Percentiles rank a stretch among this genome's conserved stretches.
Conservation (phyloP, 2,329 filamentous ascomycete genomes). For the Epichloe elymi region DNA sequence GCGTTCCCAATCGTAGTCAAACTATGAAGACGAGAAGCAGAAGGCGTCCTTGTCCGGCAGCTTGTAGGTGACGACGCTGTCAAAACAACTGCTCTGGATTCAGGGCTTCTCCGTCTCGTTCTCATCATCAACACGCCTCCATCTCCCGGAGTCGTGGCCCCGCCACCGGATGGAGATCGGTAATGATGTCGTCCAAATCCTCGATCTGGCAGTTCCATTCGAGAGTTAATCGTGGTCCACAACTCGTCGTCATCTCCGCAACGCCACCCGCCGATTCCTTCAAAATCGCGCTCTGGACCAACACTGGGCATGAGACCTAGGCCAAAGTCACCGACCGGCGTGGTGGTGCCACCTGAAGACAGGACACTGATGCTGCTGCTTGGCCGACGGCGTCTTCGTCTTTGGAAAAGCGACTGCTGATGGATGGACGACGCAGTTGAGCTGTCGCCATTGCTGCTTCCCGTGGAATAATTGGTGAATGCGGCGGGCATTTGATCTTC, state of each 20-base stretch:
- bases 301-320: conserved; percentile 32
- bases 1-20: conserved; percentile 13
- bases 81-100: conserved; percentile 11
- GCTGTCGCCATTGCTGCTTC: conserved; percentile 10
- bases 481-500: conserved; percentile 3
- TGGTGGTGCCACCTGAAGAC: conserved; percentile 20
- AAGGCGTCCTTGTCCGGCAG: conserved; percentile 35
- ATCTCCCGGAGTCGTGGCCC: conserved; percentile 26
- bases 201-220: conserved; percentile 35
- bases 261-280: conserved; percentile 47
- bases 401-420: conserved; percentile 7
- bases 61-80: conserved; percentile 29
- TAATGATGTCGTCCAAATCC: conserved; percentile 26
- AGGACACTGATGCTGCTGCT: conserved; percentile 19
- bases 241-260: conserved; percentile 30
- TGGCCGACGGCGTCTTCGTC: conserved; percentile 21
- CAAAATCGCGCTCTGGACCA: conserved; percentile 42
- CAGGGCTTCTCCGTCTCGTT: conserved; percentile 22
- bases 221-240: conserved; percentile 40
- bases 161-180: conserved; percentile 26
- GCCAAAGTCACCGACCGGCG: conserved; percentile 21
- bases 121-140: conserved; percentile 32
- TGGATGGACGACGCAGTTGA: conserved; percentile 4
- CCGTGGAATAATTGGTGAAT: conserved; percentile 9
- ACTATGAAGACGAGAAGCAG: conserved; percentile 22